Conservation (phyloP, 345 rosid species). For the Gossypium sturtianum region DNA sequence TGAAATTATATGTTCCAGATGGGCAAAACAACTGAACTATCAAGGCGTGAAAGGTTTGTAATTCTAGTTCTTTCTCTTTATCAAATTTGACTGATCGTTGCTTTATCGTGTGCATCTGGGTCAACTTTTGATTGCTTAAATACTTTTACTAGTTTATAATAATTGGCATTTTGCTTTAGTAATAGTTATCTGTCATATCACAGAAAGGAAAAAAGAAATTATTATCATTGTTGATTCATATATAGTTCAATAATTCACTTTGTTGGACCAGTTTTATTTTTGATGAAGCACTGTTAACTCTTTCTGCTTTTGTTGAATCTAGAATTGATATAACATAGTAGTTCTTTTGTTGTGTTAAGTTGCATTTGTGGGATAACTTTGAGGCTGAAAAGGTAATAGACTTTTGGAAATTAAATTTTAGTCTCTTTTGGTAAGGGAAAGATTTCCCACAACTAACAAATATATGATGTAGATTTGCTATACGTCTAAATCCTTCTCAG, state of each 20-base stretch:
- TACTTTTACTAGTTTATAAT: background rate
- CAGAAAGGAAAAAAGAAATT: too few relatives aligned
- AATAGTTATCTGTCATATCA: background rate
- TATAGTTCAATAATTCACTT: background rate
- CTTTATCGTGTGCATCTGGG: background rate
- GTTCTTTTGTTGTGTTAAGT: background rate
- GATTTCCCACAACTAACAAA: background rate
- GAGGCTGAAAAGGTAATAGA: background rate
- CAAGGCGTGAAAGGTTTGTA: conserved; percentile 94
- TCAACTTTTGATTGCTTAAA: background rate
- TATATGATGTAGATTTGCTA: background rate
- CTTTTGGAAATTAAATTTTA: background rate
- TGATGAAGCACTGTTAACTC: background rate
- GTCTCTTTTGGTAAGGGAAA: background rate
- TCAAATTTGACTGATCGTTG: conserved; percentile 7
- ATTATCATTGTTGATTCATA: background rate
- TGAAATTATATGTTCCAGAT: conserved; percentile 30
- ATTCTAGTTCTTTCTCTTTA: conserved; percentile 8
- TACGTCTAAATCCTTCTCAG: background rate
- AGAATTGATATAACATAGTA: background rate
- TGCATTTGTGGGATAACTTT: background rate
- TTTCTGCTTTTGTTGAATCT: background rate
- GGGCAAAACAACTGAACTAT: conserved; percentile 78
- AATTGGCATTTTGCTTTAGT: background rate
- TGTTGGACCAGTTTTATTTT: background rate